Conservation (phyloP, 441 rosid species). For the Sinapis alba region DNA sequence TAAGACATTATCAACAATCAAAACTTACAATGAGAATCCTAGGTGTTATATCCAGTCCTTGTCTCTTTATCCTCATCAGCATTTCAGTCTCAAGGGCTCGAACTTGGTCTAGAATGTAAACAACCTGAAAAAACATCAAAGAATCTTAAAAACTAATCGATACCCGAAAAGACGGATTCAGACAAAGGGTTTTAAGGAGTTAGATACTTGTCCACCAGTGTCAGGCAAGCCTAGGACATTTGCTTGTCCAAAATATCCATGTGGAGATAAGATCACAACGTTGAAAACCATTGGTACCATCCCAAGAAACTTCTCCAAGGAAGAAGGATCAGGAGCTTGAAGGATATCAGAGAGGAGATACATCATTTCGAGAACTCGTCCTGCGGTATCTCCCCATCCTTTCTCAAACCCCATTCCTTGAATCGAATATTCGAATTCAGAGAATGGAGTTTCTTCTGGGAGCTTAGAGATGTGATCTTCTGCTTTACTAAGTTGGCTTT, state of each 20-base stretch:
- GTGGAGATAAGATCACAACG: slow-evolving; percentile 93
- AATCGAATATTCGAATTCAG: slow-evolving; percentile 73
- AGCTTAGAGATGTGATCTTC: slow-evolving; percentile 85
- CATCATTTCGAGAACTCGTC: slow-evolving; percentile 69
- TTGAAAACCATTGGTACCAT: slow-evolving; percentile 91
- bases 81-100: slow-evolving; percentile 94
- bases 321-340: slow-evolving; percentile 96
- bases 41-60: slow-evolving; percentile 88
- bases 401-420: slow-evolving; percentile 98
- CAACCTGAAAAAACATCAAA: slow-evolving; percentile 58
- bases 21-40: slow-evolving; percentile 81
- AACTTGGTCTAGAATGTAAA: slow-evolving; percentile 96
- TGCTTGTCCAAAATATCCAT: slow-evolving; percentile 98
- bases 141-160: not conserved
- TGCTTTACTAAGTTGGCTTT: slow-evolving; percentile 72
- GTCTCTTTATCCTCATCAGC: slow-evolving; percentile 81
- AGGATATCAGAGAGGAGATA: slow-evolving; percentile 90
- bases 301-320: slow-evolving; percentile 92
- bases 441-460: slow-evolving; percentile 63
- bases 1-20: not conserved
- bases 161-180: not conserved
- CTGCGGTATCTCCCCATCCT: slow-evolving; percentile 98
- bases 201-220: slow-evolving; percentile 96
- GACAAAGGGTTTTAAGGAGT: not conserved
- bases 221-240: slow-evolving; percentile 98